Conservation (phyloP, 441 rosid species). For the Syzygium syzygioides region DNA sequence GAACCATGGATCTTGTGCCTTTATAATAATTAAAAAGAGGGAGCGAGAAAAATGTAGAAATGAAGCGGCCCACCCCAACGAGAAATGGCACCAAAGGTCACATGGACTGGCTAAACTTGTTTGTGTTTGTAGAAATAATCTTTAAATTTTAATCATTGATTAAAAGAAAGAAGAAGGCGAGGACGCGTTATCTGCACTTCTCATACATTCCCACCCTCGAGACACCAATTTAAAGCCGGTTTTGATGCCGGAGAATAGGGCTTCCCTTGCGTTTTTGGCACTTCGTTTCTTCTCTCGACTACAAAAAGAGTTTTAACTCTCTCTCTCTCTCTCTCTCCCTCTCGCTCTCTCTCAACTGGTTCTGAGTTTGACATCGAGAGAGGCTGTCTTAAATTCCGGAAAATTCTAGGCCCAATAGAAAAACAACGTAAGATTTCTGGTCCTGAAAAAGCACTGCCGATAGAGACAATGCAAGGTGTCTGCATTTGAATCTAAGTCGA, state of each 20-base stretch:
- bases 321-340: background rate
- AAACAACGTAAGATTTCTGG: background rate
- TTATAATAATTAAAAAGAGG: conserved; percentile 12
- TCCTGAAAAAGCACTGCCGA: background rate
- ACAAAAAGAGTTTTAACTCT: background rate
- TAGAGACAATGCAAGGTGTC: background rate
- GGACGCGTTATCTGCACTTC: conserved; percentile 22
- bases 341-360: background rate
- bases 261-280: conserved; percentile 48
- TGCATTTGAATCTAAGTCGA: background rate
- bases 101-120: conserved; percentile 64
- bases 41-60: conserved; percentile 18
- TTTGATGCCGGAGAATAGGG: conserved; percentile 58
- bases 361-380: background rate
- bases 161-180: background rate
- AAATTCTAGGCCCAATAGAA: background rate
- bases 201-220: background rate
- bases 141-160: background rate
- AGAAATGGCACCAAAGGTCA: conserved; percentile 58
- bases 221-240: conserved; percentile 50
- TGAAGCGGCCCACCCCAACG: conserved; percentile 39
- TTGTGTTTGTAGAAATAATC: conserved; percentile 26
- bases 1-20: conserved; percentile 29
- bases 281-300: conserved; percentile 6
- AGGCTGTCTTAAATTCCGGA: background rate